phyloP scores from a whole-genome alignment of 2,329 filamentous ascomycete species.

The Neoarthrinium moseri region DNA sequence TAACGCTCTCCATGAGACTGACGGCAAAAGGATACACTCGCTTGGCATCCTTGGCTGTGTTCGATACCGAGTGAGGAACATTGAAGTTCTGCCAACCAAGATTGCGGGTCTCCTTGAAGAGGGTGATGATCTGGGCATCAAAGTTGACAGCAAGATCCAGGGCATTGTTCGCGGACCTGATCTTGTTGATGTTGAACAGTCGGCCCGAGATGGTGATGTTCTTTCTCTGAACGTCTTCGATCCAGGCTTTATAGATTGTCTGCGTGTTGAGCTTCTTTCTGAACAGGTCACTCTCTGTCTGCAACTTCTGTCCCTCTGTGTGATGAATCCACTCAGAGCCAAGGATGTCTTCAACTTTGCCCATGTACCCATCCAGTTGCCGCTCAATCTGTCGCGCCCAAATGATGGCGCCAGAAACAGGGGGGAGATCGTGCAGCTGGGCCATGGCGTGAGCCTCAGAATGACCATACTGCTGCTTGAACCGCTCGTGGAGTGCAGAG shows the following conservation, averaged over 20 bases:
- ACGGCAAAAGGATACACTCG: conserved; percentile 97
- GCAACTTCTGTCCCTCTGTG: conserved; percentile 89
- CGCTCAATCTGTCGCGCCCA: conserved; percentile 97
- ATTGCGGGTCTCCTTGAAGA: conserved; percentile 98
- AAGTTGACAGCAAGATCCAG: conserved; percentile 94
- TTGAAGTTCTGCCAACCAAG: conserved; percentile 92
- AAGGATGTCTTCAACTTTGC: conserved; percentile 97
- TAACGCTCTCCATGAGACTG: conserved; percentile 97
- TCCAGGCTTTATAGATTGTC: conserved; percentile 93
- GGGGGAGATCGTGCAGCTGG: conserved; percentile 90
- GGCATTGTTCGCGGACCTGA: conserved; percentile 85
- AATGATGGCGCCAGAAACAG: conserved; percentile 94
- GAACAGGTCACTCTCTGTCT: conserved; percentile 89
- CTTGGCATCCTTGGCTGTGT: conserved; percentile 97
- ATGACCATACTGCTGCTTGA: conserved; percentile 98
- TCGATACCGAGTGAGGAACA: conserved; percentile 91
- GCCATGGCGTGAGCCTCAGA: conserved; percentile 98
- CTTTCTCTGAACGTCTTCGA: conserved; percentile 82
- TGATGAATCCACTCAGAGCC: conserved; percentile 94
- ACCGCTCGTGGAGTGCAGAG: conserved; percentile 86
- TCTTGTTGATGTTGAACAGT: conserved; percentile 84
- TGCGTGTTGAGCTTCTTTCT: conserved; percentile 93
- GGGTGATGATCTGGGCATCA: conserved; percentile 90
- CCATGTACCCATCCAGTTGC: conserved; percentile 95
- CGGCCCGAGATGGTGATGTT: conserved; percentile 90